Percentiles rank a stretch among this genome's conserved stretches.
These are phyloP conservation scores for Penicillium sclerotigenum DNA, from an alignment of 2,329 filamentous ascomycete species.

Conservation along the genomic window DNA sequence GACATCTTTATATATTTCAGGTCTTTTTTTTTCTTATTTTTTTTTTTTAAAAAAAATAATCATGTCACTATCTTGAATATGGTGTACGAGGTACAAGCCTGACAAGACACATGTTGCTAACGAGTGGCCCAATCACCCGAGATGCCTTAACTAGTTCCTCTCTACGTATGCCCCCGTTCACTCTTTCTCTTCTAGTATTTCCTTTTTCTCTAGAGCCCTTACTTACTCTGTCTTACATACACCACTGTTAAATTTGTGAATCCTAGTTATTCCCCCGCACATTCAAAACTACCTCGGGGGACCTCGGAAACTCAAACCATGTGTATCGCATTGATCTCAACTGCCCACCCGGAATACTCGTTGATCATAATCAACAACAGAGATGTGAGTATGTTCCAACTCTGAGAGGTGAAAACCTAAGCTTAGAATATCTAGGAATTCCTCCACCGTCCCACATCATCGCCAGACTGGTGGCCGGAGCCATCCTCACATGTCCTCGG, in stretches of 20 bases:
- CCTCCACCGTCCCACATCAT: conserved; percentile 58
- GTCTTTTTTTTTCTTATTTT: neutral
- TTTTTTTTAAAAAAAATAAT: no score
- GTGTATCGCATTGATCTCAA: conserved; percentile 76
- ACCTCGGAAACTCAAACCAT: conserved; percentile 50
- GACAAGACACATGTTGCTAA: neutral
- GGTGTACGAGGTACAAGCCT: neutral
- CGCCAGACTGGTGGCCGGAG: conserved; percentile 58
- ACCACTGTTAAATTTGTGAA: neutral
- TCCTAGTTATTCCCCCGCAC: neutral
- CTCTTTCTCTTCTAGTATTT: neutral
- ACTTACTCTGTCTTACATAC: neutral
- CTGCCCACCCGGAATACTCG: conserved; percentile 70
- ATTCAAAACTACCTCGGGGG: neutral
- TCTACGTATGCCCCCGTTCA: neutral
- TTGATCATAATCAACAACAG: conserved; percentile 75
- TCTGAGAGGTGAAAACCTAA: neutral
- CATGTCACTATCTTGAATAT: neutral
- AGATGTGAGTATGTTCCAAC: conserved; percentile 51
- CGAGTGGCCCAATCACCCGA: conserved; percentile 2
- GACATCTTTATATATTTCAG: neutral
- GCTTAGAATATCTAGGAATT: conserved; percentile 52
- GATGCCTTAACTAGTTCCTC: neutral
- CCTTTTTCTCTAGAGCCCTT: neutral
- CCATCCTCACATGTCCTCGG: conserved; percentile 57